These are phyloP conservation scores for Gonium pectorale DNA, from an alignment of 139 green algal genomes.

Conservation along the genomic window DNA sequence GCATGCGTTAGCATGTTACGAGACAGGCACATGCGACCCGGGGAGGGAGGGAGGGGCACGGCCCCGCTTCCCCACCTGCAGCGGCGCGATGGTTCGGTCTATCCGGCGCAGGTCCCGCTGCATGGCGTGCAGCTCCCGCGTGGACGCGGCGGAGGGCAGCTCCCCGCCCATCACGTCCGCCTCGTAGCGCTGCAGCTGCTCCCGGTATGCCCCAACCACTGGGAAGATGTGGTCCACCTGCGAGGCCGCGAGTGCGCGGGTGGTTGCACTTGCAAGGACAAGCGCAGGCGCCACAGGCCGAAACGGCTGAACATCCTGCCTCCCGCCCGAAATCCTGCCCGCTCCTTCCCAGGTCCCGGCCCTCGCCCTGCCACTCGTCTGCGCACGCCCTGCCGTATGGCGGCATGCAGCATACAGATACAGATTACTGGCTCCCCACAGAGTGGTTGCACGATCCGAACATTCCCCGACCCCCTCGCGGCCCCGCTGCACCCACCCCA, in stretches of 20 bases:
- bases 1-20: too few species aligned
- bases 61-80: constrained; percentile 23
- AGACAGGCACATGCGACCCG: too few species aligned
- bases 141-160: background rate
- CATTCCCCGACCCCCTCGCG: background rate
- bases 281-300: background rate
- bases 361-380: too few species aligned
- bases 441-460: background rate
- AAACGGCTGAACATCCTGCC: too few species aligned
- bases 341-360: too few species aligned
- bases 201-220: constrained; percentile 22
- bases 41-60: too few species aligned
- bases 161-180: background rate
- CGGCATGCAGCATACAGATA: too few species aligned
- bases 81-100: constrained; percentile 34
- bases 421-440: background rate
- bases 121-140: constrained; percentile 38
- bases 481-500: background rate
- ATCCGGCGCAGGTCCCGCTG: constrained; percentile 42
- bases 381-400: too few species aligned
- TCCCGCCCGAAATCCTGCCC: too few species aligned
- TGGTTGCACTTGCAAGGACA: background rate
- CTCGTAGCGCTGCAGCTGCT: constrained; percentile 40
- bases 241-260: background rate
- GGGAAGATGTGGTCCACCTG: constrained; percentile 48